Percentiles rank a stretch among this genome's conserved stretches.
Conservation (phyloP, 225 moss, liverwort and hornwort species). For the Marchantia polymorpha region DNA sequence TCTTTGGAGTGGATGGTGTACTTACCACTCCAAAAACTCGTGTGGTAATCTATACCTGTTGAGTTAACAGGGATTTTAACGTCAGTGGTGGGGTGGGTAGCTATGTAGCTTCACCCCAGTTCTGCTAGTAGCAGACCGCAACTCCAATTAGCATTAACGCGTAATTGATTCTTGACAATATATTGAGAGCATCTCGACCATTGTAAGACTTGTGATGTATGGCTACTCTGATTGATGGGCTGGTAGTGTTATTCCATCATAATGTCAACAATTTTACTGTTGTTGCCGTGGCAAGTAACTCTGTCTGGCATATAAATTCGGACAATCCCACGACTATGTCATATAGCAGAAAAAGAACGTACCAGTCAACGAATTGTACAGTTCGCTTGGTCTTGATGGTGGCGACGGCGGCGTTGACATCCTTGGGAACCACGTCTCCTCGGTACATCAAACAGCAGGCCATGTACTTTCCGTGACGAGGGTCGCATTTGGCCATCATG, state of each 20-base stretch:
- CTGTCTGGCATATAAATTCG: no score
- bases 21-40: conserved; percentile 30
- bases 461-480: conserved; percentile 41
- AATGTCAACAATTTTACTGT: not conserved
- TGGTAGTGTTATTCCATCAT: not conserved
- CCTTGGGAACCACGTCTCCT: conserved; percentile 40
- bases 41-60: conserved; percentile 24
- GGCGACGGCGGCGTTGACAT: conserved; percentile 33
- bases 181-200: no score
- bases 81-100: conserved; percentile 18
- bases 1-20: conserved; percentile 1
- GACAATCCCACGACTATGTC: no score
- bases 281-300: no score
- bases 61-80: conserved; percentile 1
- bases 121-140: conserved; percentile 13
- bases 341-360: not conserved
- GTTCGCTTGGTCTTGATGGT: conserved; percentile 38
- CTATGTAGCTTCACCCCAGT: not conserved
- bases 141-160: not conserved
- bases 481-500: conserved; percentile 43
- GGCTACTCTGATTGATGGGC: no score
- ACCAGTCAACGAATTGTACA: conserved; percentile 39
- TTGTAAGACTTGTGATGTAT: not conserved
- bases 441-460: conserved; percentile 41
- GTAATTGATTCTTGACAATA: not conserved